Evolutionary conservation across 2,329 filamentous ascomycete species (phyloP).

Genomic region (Penicillium sp.): DNA sequence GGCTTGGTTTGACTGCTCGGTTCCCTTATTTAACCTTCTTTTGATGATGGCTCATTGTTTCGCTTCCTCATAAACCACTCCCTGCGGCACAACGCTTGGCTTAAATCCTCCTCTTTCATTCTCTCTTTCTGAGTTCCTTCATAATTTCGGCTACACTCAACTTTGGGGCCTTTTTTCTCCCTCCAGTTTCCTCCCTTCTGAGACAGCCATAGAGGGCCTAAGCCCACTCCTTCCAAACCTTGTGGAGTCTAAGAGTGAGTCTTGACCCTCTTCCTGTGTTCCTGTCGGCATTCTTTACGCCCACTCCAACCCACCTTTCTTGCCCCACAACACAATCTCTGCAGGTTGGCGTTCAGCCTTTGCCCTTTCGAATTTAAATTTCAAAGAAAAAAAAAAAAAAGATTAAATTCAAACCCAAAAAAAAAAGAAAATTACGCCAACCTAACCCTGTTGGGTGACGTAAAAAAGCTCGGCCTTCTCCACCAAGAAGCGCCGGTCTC

Average conservation of each 20-base stretch:
- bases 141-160: not conserved
- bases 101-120: conserved; percentile 1
- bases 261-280: conserved; percentile 11
- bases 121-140: conserved; percentile 9
- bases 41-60: conserved; percentile 25
- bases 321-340: conserved; percentile 31
- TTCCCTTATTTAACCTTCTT: conserved; percentile 36
- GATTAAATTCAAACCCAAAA: conserved; percentile 9
- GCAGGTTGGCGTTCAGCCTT: conserved; percentile 19
- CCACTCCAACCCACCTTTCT: conserved; percentile 15
- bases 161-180: not conserved
- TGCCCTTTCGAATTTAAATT: conserved; percentile 14
- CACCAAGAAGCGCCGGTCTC: conserved; percentile 13
- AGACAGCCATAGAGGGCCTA: conserved; percentile 21
- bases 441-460: conserved; percentile 30
- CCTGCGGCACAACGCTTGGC: too few species aligned
- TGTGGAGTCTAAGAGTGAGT: conserved; percentile 21
- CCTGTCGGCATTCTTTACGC: conserved; percentile 29
- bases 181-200: conserved; percentile 9
- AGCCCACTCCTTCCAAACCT: conserved; percentile 19
- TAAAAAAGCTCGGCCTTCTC: conserved; percentile 30
- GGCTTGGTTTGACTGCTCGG: conserved; percentile 21
- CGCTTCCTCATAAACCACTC: conserved; percentile 12
- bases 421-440: conserved; percentile 20
- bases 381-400: conserved; percentile 17